Conservation (phyloP, 1,284 basidiomycete genomes). For the Ustilago xerochloae region DNA sequence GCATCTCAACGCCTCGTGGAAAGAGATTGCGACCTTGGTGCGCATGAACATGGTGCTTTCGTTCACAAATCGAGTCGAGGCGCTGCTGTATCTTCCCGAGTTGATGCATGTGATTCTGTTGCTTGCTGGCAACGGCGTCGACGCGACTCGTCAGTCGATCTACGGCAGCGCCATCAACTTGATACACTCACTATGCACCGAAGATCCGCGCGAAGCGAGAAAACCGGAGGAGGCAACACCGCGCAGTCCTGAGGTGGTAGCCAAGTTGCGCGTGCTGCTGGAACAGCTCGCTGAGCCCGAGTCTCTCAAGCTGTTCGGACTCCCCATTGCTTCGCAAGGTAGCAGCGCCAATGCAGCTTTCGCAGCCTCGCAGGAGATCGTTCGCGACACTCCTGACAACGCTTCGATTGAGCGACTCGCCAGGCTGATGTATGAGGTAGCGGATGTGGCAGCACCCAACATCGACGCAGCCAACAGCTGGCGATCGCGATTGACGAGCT, state of each 20-base stretch:
- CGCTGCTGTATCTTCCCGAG: constrained; percentile 61
- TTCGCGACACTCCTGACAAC: constrained; percentile 58
- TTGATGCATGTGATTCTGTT: constrained; percentile 61
- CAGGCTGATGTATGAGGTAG: constrained; percentile 55
- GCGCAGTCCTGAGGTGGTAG: constrained; percentile 38
- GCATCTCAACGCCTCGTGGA: constrained; percentile 62
- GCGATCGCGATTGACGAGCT: constrained; percentile 91
- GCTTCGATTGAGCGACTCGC: constrained; percentile 58
- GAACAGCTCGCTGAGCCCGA: constrained; percentile 54
- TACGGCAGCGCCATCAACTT: constrained; percentile 63
- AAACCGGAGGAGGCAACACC: constrained; percentile 46
- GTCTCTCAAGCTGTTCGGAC: constrained; percentile 53
- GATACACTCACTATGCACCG: constrained; percentile 65
- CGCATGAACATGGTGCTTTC: constrained; percentile 66
- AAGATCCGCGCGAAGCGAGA: constrained; percentile 52
- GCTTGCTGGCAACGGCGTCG: constrained; percentile 60
- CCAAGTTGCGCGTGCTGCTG: constrained; percentile 51
- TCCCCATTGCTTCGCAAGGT: constrained; percentile 32
- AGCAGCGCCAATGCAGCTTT: constrained; percentile 29
- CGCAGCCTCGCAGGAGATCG: constrained; percentile 41
- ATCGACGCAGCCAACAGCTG: constrained; percentile 85
- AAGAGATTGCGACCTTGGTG: constrained; percentile 63
- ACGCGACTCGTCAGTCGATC: constrained; percentile 58
- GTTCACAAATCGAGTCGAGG: constrained; percentile 60
- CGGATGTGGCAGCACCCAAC: constrained; percentile 58